Evolutionary conservation across 176 grass and related monocot species (phyloP), one percentile per base, ranked within the genome.

Genomic region (Oryza australiensis): DNA sequence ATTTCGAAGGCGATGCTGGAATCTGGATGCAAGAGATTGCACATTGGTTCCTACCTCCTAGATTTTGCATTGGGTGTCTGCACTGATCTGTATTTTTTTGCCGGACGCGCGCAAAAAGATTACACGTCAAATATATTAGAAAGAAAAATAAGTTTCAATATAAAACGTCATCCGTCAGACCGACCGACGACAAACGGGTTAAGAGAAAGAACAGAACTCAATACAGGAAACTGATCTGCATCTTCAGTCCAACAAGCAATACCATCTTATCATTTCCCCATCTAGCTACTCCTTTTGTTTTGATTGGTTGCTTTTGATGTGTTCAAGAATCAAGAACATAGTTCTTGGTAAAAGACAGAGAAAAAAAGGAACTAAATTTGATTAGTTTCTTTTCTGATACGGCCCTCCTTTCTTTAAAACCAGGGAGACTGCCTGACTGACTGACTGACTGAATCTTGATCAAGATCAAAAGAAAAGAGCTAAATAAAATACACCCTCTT

Each of bases 1-100:
- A 65, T 87, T 76, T 87, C 43, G 51, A 77, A 68, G 82, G 73
- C 53, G 51, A 71, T 46, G 49, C 40, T 64, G 30, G 73, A 87
- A 87, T 87, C 41, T 42, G 73, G 66, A 77, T 42, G 66, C 48
- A 75, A 41, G 70, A 81, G 77, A 62, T 75, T 81, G 77, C 48
- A 81, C 78, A 68, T 68, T 68, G 73, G 34, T 37, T 65, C 77
- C 77, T 81, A 37, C 70, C 75, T 62, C 63, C 63, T 75, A 75
- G 22, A 68, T 74, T 74, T 74, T 74, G 74, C 63, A 23, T 78
- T 74, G 84, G 70, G 68, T 72, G n/a, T 68, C 18, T 74, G 66
- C 76, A 73, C 59, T 1, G n/a, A n/a, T n/a, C n/a, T n/a, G n/a
- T n/a, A n/a, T n/a, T n/a, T n/a, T n/a, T n/a, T n/a, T n/a, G n/a